Evolutionary conservation across 371 early-diverging fungal genomes (phyloP), one percentile per base, ranked within the genome.

Genomic region (Mucor sp.): DNA sequence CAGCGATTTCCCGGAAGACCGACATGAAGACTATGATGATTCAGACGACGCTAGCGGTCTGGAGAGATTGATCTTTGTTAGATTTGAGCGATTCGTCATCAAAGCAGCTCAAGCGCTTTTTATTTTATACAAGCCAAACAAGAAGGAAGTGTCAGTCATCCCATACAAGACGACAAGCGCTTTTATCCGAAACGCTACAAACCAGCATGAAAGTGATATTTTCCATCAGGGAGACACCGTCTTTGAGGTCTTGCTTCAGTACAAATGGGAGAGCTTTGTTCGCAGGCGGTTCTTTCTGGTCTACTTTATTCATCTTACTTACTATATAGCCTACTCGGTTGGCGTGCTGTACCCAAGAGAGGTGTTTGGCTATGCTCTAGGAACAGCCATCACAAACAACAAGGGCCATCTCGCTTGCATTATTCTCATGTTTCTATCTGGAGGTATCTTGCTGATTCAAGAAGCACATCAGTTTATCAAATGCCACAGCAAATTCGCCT

Each of bases 211-310:
- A 6, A 67, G 62, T 12, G 50, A 62, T 19, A 67, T 67, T 4
- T 67, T 67, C 21, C 55, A 56, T 37, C 62, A 62, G 37, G 68
- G 68, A 25, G 68, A 67, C 28, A 67, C 68, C 3, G 62, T 62
- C 0, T 41, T 67, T 19, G 62, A 67, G 35, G 62, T 62, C 0
- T 27, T 67, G 56, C 57, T 57, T 5, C 44, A 67, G 39, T 67
- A 67, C 32, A 67, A 67, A 27, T 67, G 68, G 68, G 30, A 44
- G n/a, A 57, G 43, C 1, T 67, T 67, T 35, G 68, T 28, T 3
- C 21, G 48, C 8, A 47, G 2, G 7, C 55, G 43, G 12, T 67
- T 67, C n/a, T 21, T 44, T 4, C n/a, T 43, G 15, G 21, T 57
- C 6, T 44, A 37, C 14, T n/a, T 30, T 6, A 37, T 67, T 8